Evolutionary conservation across 1,284 basidiomycete species (phyloP), one percentile per base, ranked within the genome.

Genomic region (Melanopsichium pennsylvanicum): DNA sequence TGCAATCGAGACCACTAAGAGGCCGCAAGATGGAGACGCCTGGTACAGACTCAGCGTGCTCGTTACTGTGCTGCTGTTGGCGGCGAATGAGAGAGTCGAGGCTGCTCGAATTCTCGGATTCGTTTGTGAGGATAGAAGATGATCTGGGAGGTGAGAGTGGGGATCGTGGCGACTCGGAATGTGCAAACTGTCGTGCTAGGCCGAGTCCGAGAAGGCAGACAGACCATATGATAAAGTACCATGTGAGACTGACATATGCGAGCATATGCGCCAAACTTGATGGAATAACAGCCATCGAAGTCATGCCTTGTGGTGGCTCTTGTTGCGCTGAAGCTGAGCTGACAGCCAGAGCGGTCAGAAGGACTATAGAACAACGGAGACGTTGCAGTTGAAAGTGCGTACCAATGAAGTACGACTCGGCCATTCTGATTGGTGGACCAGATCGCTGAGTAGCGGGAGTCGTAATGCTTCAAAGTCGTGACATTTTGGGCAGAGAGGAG

Each of bases 171-270:
- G 51, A 44, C 7, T 61, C 46, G n/a, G 57, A 26, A n/a, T 40
- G 34, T 36, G 40, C 56, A 29, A 45, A 40, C 16, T 44, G 36
- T 8, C 40, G 40, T 0, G 55, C 38, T 4, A 67, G 85, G 39
- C 84, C 78, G 72, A 90, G 90, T 6, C 93, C 94, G 11, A 94
- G 75, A 0, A 93, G 79, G 32, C 89, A 87, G 23, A 97, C 80
- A 6, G 84, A 82, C 90, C 90, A 94, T 39, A 96, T 79, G 26
- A 85, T 78, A 4, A 82, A 57, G 79, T 92, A 97, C 87, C 92
- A 92, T 13, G 83, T 82, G 16, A 90, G 72, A 26, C 45, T 54
- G 5, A 61, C 31, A 11, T 49, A 39, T 2, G 62, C 62, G 5
- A 60, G 16, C 2, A 36, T 26, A 1, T 38, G 32, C 4, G 40